Conservation (phyloP, 192 early-diverging fungal genomes). For the Umbelopsis ramanniana region DNA sequence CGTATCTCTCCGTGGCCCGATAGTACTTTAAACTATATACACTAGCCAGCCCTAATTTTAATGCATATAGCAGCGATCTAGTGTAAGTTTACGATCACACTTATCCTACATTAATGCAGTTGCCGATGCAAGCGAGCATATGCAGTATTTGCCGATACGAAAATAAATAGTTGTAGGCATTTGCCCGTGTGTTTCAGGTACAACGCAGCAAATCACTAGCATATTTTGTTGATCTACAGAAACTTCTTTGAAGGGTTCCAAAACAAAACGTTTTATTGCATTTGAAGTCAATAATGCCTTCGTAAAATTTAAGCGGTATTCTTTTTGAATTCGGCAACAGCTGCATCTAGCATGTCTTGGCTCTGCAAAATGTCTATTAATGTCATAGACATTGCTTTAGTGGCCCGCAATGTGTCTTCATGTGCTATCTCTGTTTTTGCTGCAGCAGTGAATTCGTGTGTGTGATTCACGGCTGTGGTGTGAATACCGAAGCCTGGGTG, state of each 20-base stretch:
- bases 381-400: constrained; percentile 56
- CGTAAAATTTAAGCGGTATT: constrained; percentile 9
- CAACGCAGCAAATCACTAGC: no score
- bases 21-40: background rate
- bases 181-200: no score
- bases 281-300: background rate
- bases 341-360: constrained; percentile 45
- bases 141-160: no score
- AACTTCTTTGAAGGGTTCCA: no score
- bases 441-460: constrained; percentile 61
- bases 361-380: constrained; percentile 54
- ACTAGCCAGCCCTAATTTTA: background rate
- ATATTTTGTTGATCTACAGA: no score
- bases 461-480: constrained; percentile 63
- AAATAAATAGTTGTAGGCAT: no score
- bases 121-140: no score
- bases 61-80: background rate
- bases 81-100: background rate
- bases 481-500: constrained; percentile 50
- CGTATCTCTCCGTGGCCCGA: background rate
- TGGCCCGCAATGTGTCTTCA: constrained; percentile 52
- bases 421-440: constrained; percentile 65
- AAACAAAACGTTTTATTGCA: background rate
- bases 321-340: constrained; percentile 44
- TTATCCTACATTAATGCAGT: no score